A percentile compares a stretch with the other conserved stretches of the same genome.
Evolutionary conservation across 1,284 basidiomycete genomes (phyloP).

Genomic region (Neolentinus lepideus): DNA sequence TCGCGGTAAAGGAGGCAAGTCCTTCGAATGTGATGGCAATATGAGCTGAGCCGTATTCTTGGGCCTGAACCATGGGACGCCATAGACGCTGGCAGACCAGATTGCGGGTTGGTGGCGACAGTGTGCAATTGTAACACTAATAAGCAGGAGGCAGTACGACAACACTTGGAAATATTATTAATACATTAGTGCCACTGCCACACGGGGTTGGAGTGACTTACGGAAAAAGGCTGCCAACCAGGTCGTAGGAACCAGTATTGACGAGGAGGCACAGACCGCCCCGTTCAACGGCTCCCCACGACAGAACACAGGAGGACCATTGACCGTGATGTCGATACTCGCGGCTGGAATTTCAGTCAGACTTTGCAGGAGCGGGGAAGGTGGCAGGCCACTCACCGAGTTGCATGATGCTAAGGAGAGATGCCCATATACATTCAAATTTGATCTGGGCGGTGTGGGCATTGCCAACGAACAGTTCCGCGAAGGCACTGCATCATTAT

Average conservation of each 20-base stretch:
- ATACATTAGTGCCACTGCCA: neutral
- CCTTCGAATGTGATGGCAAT: conserved; percentile 10
- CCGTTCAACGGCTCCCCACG: conserved; percentile 27
- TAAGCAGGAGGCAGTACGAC: conserved; percentile 46
- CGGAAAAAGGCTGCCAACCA: conserved; percentile 49
- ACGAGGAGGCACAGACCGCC: conserved; percentile 45
- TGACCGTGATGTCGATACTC: conserved; percentile 37
- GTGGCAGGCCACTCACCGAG: conserved; percentile 29
- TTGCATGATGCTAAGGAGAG: conserved; percentile 37
- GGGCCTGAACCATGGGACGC: conserved; percentile 47
- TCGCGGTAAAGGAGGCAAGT: conserved; percentile 10
- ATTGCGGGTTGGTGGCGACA: conserved; percentile 31
- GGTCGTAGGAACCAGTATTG: conserved; percentile 40
- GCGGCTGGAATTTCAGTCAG: conserved; percentile 32
- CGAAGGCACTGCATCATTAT: conserved; percentile 25
- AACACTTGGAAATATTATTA: conserved; percentile 30
- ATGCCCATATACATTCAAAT: conserved; percentile 50
- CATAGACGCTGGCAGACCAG: conserved; percentile 43
- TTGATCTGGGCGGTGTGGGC: conserved; percentile 33
- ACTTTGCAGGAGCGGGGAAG: neutral
- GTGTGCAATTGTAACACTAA: conserved; percentile 38
- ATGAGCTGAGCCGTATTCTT: conserved; percentile 6
- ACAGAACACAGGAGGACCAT: conserved; percentile 31
- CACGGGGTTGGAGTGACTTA: conserved; percentile 24
- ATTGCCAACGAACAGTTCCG: conserved; percentile 28